These are phyloP conservation scores for Waltergamsia citrina DNA, from an alignment of 2,329 filamentous ascomycete genomes.

Conservation along the genomic window DNA sequence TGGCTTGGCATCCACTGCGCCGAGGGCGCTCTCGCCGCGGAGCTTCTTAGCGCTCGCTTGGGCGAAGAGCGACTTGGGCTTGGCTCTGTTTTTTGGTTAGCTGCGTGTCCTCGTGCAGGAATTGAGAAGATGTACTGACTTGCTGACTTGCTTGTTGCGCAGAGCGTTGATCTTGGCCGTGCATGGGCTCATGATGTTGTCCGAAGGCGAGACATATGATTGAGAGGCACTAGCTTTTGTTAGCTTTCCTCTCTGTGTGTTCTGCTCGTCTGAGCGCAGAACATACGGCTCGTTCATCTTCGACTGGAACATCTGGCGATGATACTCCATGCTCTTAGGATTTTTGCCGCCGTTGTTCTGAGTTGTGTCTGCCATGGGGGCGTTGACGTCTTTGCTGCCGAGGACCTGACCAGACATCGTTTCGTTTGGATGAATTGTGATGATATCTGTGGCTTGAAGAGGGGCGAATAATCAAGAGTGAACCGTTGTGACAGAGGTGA, in stretches of 20 bases:
- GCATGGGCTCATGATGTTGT: conserved; percentile 81
- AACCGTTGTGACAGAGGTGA: too few relatives aligned
- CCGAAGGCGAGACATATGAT: conserved; percentile 73
- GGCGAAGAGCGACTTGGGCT: conserved; percentile 60
- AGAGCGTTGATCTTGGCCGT: conserved; percentile 73
- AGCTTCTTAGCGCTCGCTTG: conserved; percentile 56
- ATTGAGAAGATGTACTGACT: conserved; percentile 44
- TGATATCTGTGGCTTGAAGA: too few relatives aligned
- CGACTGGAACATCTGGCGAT: conserved; percentile 64
- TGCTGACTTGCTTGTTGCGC: conserved; percentile 70
- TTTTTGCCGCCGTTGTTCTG: conserved; percentile 26
- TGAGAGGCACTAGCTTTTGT: conserved; percentile 16
- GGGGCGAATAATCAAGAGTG: too few relatives aligned
- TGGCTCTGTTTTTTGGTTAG: conserved; percentile 32
- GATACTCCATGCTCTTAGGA: conserved; percentile 65
- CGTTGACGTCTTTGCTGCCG: conserved; percentile 57
- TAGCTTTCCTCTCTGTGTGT: not conserved
- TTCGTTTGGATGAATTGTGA: not conserved
- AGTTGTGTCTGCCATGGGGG: conserved; percentile 26
- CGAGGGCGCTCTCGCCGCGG: conserved; percentile 34
- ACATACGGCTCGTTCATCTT: conserved; percentile 62
- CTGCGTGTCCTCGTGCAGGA: too few relatives aligned
- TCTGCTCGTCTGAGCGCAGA: not conserved
- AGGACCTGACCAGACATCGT: conserved; percentile 53
- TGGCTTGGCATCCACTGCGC: conserved; percentile 23